A percentile compares a stretch with the other conserved stretches of the same genome.
Conservation (phyloP, 106 monocot species). For the Dendrobium chrysotoxum region DNA sequence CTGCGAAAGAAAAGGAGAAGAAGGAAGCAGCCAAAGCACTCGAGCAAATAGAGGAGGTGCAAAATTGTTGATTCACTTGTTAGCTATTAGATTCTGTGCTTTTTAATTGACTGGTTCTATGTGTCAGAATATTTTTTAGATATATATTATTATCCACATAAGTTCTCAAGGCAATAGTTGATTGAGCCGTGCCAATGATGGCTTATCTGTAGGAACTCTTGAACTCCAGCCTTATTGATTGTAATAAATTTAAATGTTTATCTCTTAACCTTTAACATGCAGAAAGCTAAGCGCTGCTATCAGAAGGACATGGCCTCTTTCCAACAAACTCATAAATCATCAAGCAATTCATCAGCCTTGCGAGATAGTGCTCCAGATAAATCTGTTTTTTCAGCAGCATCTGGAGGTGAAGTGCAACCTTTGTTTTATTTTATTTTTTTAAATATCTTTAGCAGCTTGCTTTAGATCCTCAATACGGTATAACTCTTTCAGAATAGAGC, state of each 20-base stretch:
- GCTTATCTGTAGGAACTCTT: neutral
- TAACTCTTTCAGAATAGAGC: neutral
- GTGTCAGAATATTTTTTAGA: neutral
- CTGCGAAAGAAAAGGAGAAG: constrained; percentile 77
- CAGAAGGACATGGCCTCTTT: constrained; percentile 82
- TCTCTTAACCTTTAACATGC: constrained; percentile 3
- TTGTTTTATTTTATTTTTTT: neutral
- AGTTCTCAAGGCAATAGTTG: neutral
- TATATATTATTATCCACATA: neutral
- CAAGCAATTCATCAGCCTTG: constrained; percentile 12
- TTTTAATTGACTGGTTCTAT: neutral
- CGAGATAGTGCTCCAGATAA: constrained; percentile 7
- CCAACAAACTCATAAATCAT: constrained; percentile 22
- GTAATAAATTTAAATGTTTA: neutral
- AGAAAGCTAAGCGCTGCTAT: constrained; percentile 92
- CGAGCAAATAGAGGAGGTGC: constrained; percentile 86
- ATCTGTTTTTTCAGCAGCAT: constrained; percentile 15
- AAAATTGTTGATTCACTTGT: neutral
- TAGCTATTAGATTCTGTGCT: neutral
- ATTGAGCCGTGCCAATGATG: neutral
- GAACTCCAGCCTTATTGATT: neutral
- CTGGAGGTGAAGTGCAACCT: constrained; percentile 21
- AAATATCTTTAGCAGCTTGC: neutral
- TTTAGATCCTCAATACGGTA: neutral
- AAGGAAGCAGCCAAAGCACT: constrained; percentile 73